Conservation (phyloP, 2,329 filamentous ascomycete genomes). For the Pseudopithomyces maydicus region DNA sequence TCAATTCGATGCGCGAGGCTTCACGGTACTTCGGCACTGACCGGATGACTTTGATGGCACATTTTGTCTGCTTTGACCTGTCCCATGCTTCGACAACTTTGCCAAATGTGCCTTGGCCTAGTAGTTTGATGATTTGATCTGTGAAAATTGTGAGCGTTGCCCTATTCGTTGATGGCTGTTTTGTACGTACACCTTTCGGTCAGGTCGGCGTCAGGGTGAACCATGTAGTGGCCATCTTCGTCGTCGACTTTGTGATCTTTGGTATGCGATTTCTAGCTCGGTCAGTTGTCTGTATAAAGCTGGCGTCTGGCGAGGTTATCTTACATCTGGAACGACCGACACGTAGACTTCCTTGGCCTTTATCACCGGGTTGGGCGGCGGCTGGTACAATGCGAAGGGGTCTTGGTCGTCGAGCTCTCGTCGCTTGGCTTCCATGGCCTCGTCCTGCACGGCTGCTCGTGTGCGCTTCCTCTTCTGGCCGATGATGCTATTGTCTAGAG, state of each 20-base stretch:
- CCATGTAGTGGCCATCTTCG: slow-evolving; percentile 96
- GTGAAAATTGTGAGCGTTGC: slow-evolving; percentile 20
- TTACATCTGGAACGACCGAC: slow-evolving; percentile 63
- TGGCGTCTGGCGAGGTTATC: slow-evolving; percentile 24
- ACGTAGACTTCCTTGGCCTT: slow-evolving; percentile 75
- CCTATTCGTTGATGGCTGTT: background rate
- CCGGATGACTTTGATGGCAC: slow-evolving; percentile 97
- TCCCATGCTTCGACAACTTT: slow-evolving; percentile 96
- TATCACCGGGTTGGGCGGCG: slow-evolving; percentile 84
- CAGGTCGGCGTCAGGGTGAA: slow-evolving; percentile 81
- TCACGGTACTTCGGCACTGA: slow-evolving; percentile 98
- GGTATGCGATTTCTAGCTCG: slow-evolving; percentile 50
- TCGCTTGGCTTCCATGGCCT: slow-evolving; percentile 68
- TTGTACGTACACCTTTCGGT: slow-evolving; percentile 82
- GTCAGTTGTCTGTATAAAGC: background rate
- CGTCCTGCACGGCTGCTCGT: slow-evolving; percentile 79
- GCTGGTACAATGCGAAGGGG: slow-evolving; percentile 78
- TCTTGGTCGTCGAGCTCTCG: slow-evolving; percentile 75
- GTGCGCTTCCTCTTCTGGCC: slow-evolving; percentile 92
- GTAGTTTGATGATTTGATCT: slow-evolving; percentile 88
- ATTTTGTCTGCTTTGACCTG: slow-evolving; percentile 74
- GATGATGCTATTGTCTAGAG: slow-evolving; percentile 64
- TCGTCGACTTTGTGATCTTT: slow-evolving; percentile 82
- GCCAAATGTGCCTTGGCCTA: slow-evolving; percentile 96
- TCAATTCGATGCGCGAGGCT: slow-evolving; percentile 90